Evolutionary conservation across 352 stramenopile genomes (phyloP), one percentile per base, ranked within the genome.

Genomic region (Globisporangium viniferum): DNA sequence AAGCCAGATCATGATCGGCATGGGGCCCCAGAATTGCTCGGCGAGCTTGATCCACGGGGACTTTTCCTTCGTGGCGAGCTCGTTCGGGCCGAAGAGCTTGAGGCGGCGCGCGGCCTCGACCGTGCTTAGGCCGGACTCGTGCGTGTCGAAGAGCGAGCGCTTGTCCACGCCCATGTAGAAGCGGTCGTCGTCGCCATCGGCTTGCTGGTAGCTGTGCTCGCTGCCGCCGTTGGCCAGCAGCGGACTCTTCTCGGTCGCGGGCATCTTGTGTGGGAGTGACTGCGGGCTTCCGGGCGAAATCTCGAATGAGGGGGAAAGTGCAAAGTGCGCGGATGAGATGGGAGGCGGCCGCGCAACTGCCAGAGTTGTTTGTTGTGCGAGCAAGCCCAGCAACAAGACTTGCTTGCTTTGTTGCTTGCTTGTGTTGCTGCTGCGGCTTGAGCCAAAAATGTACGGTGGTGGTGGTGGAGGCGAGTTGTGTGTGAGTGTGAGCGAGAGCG

Each of bases 1-100:
- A 22, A 96, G 69, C 90, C 91, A 97, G 63, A 98, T 92, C 78
- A 98, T 95, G 70, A 96, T 84, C 35, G 91, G 91, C 80, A 98
- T 96, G 14, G 94, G 90, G 0, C 89, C 89, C 66, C 73, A 88
- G 62, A 91, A 89, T 60, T 92, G 87, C 66, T 84, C 74, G 5
- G 82, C 65, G 35, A 93, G 73, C 66, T 89, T 90, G 29, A 80
- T n/a, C 72, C 72, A 87, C 55, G 76, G 66, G 10, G 69, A 80
- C 64, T 86, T 82, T 44, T 89, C 78, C 39, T 73, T 73, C 41
- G 41, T 75, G 59, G 69, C 74, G 54, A 98, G 74, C 65, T 98
- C 91, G 71, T 98, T 98, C 27, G 76, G 72, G 8, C 95, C 95
- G 73, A 96, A 97, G 48, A 90, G 62, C 68, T 94, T 90, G 66